phyloP scores from a whole-genome alignment of 139 green algal genomes.

The Chlorella sp. region DNA sequence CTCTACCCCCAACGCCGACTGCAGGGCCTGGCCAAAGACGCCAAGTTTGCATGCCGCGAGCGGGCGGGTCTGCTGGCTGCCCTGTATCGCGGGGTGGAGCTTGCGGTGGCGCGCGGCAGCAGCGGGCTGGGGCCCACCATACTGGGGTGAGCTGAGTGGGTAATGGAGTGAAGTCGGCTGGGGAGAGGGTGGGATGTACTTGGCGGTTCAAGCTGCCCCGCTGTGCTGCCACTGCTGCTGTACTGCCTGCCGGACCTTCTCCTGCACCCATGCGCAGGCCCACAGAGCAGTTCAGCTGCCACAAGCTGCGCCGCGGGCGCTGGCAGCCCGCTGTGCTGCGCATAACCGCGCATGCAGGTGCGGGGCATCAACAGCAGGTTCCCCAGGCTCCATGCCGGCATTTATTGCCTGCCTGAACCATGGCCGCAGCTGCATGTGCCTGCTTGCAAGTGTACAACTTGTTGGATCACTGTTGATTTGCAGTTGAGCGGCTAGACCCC shows the following conservation, averaged over 20 bases:
- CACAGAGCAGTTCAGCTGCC: slow-evolving; percentile 26
- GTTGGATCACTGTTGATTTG: neutral
- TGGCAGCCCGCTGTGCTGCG: slow-evolving; percentile 66
- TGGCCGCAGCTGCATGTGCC: too few relatives aligned
- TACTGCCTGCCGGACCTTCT: neutral
- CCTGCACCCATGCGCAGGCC: slow-evolving; percentile 33
- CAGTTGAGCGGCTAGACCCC: slow-evolving; percentile 65
- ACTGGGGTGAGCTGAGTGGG: slow-evolving; percentile 49
- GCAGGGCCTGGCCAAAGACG: slow-evolving; percentile 72
- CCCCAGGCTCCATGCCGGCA: too few relatives aligned
- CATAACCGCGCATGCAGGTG: slow-evolving; percentile 51
- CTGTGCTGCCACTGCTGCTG: neutral
- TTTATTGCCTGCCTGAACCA: too few relatives aligned
- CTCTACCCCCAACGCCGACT: too few relatives aligned
- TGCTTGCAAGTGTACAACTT: too few relatives aligned
- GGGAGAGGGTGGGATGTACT: too few relatives aligned
- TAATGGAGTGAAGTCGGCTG: neutral
- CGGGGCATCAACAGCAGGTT: neutral
- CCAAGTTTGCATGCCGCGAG: slow-evolving; percentile 81
- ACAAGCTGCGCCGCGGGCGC: slow-evolving; percentile 52
- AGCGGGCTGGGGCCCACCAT: slow-evolving; percentile 61
- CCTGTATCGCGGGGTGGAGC: slow-evolving; percentile 73
- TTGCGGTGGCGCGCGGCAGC: slow-evolving; percentile 44
- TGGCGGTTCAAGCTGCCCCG: too few relatives aligned
- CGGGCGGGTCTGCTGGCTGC: slow-evolving; percentile 77